Base-by-base conservation (phyloP, 805 yeast genomes). In the Yarrowia osloensis region DNA sequence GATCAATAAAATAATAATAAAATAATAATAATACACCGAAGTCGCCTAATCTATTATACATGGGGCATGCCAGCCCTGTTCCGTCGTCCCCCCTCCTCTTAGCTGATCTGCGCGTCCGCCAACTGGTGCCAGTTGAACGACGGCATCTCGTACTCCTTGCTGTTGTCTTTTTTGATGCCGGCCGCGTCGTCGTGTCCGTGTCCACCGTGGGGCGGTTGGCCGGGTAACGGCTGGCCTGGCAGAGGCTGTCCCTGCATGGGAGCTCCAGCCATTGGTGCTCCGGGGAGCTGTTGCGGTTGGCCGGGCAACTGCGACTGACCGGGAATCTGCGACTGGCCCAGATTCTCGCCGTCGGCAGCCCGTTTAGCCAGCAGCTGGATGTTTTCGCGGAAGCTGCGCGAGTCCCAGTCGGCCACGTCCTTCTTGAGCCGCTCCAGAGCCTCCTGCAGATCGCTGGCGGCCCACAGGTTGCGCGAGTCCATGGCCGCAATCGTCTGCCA, bases 361-460 rank as follows among this genome's bases (percentile, higher is more conserved):
- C 54, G 39, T 19, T 61, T 61, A 54, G 54, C 40, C 66, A 61
- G 31, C 17, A 61, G 33, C 19, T 44, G 66, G 31, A 61, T 61
- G 54, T 61, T 61, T 44, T 61, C 66, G 74, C 57, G 5, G 63
- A 35, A 35, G 61, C 59, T 21, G 61, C 69, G 22, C 65, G 65
- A 8, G 79, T 80, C 81, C 71, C 74, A 76, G 67, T 85, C 88
- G 65, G 84, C 81, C 13, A 87, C 77, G 5, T 82, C 77, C 8
- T 81, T 71, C 71, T 84, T 82, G 84, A 88, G 81, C 69, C 82
- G 83, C 67, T 86, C 90, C 73, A 86, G 89, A 50, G 86, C 86
- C 17, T 81, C 79, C 69, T 82, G 81, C 69, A 89, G 81, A 75
- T 90, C 95, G 1, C 81, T 73, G 1, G 88, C 87, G 2, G 82